Evolutionary conservation across 306 rosid species (phyloP).

Genomic region (Citrullus mucosospermus): DNA sequence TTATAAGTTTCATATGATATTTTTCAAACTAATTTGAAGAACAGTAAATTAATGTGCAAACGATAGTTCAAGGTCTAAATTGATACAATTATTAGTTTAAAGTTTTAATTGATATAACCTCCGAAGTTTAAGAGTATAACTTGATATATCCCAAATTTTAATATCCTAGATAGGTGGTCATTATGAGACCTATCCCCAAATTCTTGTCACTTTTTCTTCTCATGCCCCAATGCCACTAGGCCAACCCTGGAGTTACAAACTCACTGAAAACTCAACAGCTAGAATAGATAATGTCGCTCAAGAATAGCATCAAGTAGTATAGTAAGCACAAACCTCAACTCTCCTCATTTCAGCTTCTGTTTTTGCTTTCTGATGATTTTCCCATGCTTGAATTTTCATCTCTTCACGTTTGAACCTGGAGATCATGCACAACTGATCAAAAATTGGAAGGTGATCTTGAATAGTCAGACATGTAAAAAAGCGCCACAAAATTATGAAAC

Average conservation of each 20-base stretch:
- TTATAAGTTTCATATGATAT: too few species aligned
- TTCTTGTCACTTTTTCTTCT: background rate
- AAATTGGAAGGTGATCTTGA: background rate
- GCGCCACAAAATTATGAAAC: background rate
- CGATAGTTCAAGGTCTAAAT: too few species aligned
- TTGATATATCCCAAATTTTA: too few species aligned
- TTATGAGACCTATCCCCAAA: background rate
- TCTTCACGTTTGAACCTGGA: slow-evolving; percentile 91
- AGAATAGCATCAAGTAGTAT: slow-evolving; percentile 7
- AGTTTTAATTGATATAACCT: too few species aligned
- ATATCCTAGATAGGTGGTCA: too few species aligned
- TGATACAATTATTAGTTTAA: too few species aligned
- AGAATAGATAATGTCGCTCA: background rate
- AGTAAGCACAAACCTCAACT: slow-evolving; percentile 46
- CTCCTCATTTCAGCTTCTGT: slow-evolving; percentile 92
- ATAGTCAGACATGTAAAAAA: background rate
- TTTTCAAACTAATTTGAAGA: too few species aligned
- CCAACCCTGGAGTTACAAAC: background rate
- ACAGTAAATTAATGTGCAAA: too few species aligned
- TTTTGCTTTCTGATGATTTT: slow-evolving; percentile 91
- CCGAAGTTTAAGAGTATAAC: too few species aligned
- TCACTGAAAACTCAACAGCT: background rate
- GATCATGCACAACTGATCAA: slow-evolving; percentile 2
- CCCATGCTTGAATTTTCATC: slow-evolving; percentile 95
- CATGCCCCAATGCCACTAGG: background rate